A percentile compares a stretch with the other conserved stretches of the same genome.
Evolutionary conservation across 139 green algal species (phyloP).

Genomic region (Chlorella sp.): DNA sequence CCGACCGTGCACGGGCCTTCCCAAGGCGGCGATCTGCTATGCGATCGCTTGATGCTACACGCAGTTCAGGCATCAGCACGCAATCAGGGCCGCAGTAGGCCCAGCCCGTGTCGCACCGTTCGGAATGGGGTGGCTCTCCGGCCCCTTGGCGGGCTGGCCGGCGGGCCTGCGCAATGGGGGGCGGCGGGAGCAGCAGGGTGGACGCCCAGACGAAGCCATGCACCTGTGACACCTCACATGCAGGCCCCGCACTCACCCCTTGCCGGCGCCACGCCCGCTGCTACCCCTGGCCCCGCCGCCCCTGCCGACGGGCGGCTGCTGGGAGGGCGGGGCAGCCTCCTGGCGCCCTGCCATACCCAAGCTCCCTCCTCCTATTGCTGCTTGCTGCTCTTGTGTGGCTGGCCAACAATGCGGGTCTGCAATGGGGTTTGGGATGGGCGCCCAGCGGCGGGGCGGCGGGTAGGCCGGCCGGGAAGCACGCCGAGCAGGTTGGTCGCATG

Average conservation of each 20-base stretch:
- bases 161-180: background rate
- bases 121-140: conserved; percentile 11
- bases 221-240: background rate
- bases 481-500: background rate
- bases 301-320: conserved; percentile 9
- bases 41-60: too few relatives aligned
- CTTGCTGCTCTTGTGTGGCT: background rate
- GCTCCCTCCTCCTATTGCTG: conserved; percentile 6
- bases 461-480: background rate
- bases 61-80: too few relatives aligned
- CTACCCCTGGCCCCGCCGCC: background rate
- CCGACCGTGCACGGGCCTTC: background rate
- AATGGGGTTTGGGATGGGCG: background rate
- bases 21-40: too few relatives aligned
- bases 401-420: background rate
- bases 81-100: too few relatives aligned
- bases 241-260: conserved; percentile 6
- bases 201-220: background rate
- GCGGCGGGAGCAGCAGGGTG: background rate
- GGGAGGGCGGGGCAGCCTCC: conserved; percentile 23
- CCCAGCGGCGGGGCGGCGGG: too few relatives aligned
- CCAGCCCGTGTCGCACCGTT: conserved; percentile 7
- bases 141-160: conserved; percentile 3
- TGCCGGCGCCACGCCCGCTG: conserved; percentile 8
- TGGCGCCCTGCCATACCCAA: conserved; percentile 1